Evolutionary conservation across 768 basidiomycete species (phyloP).

Genomic region (Pisolithus sp.): DNA sequence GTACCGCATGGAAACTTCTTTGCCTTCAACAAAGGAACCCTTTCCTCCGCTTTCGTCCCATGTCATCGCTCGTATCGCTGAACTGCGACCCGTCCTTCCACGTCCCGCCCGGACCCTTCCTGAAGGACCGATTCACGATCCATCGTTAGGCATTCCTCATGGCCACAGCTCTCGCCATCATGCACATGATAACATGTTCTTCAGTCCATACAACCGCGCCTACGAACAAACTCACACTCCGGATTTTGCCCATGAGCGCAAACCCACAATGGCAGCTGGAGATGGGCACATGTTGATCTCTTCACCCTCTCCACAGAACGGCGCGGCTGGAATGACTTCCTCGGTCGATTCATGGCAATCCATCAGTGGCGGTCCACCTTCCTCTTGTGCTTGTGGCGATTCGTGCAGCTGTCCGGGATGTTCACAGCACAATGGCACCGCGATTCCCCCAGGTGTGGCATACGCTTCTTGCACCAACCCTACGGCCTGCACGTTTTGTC

Average conservation of each 20-base stretch:
- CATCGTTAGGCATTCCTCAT: slow-evolving; percentile 40
- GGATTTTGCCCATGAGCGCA: slow-evolving; percentile 25
- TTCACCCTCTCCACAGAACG: slow-evolving; percentile 22
- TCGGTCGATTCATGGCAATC: slow-evolving; percentile 21
- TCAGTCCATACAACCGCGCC: slow-evolving; percentile 64
- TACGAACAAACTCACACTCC: slow-evolving; percentile 44
- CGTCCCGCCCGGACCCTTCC: slow-evolving; percentile 36
- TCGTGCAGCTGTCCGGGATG: slow-evolving; percentile 62
- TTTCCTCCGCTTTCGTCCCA: slow-evolving; percentile 35
- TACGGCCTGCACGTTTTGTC: slow-evolving; percentile 40
- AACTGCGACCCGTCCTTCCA: slow-evolving; percentile 66
- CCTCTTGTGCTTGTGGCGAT: slow-evolving; percentile 57
- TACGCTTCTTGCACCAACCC: slow-evolving; percentile 35
- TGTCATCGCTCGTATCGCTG: slow-evolving; percentile 54
- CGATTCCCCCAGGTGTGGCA: slow-evolving; percentile 31
- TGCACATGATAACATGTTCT: slow-evolving; percentile 43
- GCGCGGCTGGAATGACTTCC: slow-evolving; percentile 19
- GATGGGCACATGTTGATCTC: slow-evolving; percentile 21
- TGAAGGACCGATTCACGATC: slow-evolving; percentile 40
- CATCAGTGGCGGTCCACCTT: slow-evolving; percentile 31
- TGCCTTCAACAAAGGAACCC: slow-evolving; percentile 3
- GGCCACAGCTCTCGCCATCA: slow-evolving; percentile 41
- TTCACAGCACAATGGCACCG: slow-evolving; percentile 42
- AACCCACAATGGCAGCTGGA: slow-evolving; percentile 5
- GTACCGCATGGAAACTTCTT: slow-evolving; percentile 16